phyloP scores from a whole-genome alignment of 192 early-diverging fungal genomes.

The Backusella morwellensis region DNA sequence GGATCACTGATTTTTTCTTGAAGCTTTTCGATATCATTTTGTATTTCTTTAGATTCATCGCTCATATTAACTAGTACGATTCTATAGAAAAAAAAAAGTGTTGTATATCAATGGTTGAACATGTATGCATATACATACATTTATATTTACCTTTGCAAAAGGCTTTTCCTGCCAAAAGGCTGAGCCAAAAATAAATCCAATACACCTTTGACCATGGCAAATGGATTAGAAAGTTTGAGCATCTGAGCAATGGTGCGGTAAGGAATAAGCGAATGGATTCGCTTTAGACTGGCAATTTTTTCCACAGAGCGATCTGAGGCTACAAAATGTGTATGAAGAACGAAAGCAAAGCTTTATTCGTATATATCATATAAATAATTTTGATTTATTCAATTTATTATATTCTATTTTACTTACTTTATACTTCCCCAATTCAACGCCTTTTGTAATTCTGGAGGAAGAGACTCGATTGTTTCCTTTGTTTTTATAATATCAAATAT shows the following conservation, averaged over 20 bases:
- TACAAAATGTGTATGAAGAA: constrained; percentile 50
- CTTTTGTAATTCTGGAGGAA: constrained; percentile 41
- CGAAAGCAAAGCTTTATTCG: constrained; percentile 46
- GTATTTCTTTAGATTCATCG: constrained; percentile 47
- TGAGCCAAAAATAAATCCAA: constrained; percentile 59
- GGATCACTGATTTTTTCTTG: constrained; percentile 22
- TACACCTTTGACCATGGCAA: constrained; percentile 53
- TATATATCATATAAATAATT: neutral
- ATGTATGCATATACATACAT: neutral
- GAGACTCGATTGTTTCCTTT: constrained; percentile 32
- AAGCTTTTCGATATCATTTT: constrained; percentile 40
- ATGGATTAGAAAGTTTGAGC: constrained; percentile 54
- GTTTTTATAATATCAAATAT: constrained; percentile 33
- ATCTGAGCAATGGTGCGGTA: constrained; percentile 48
- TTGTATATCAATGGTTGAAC: neutral
- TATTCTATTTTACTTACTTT: constrained; percentile 26
- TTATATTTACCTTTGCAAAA: constrained; percentile 46
- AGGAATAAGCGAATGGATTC: constrained; percentile 50
- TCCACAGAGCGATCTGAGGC: constrained; percentile 49
- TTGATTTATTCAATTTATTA: neutral
- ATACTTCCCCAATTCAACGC: constrained; percentile 58
- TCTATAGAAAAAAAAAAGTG: constrained; percentile 8
- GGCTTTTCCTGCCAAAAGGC: constrained; percentile 52
- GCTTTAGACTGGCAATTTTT: constrained; percentile 51
- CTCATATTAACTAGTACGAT: constrained; percentile 54